Evolutionary conservation across 169 alveolate genomes (phyloP), one percentile per base, ranked within the genome.

Genomic region (Plasmodium gallinaceum): DNA sequence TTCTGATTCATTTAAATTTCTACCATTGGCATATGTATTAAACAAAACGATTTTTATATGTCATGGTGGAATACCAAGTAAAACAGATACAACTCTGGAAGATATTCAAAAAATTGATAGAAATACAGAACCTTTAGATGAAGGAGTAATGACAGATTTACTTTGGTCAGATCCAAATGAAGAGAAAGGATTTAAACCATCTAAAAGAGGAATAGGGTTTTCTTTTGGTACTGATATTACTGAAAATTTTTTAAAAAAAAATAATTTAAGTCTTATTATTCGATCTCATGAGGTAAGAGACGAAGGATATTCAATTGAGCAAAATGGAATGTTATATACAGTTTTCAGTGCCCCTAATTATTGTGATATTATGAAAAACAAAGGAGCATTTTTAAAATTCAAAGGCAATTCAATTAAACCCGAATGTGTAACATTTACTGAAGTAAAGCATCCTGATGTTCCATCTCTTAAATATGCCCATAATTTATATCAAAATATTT

Each of bases 331-430:
- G 90, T 97, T 97, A 57, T 97, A 98, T 62, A 99, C 99, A 12
- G 98, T 99, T 45, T 99, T 99, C 95, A 96, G 99, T 65, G 99
- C 99, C 18, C 99, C 99, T 6, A 99, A 99, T 94, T 99, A 99
- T 93, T 99, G 99, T 93, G 99, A 98, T 94, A 98, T 98, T 93
- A 98, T 98, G 99, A 99, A 99, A 60, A 98, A 99, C 96, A 98
- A 99, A 92, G 99, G 99, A 22, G 99, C 99, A 0, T 96, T 97
- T 62, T 52, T 86, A 46, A 86, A 86, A 64, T 86, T 86, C 52
- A 86, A 86, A 52, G 92, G 92, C 18, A 73, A 62, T 18, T 45
- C 92, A 6, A 24, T 96, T 88, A 94, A 93, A 62, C 98, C 98
- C 10, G 86, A 92, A 32, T 96, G 96, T 93, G 92, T 94, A 9